Base-by-base conservation (phyloP, 2,329 filamentous ascomycete genomes). In the Madurella mycetomatis region DNA sequence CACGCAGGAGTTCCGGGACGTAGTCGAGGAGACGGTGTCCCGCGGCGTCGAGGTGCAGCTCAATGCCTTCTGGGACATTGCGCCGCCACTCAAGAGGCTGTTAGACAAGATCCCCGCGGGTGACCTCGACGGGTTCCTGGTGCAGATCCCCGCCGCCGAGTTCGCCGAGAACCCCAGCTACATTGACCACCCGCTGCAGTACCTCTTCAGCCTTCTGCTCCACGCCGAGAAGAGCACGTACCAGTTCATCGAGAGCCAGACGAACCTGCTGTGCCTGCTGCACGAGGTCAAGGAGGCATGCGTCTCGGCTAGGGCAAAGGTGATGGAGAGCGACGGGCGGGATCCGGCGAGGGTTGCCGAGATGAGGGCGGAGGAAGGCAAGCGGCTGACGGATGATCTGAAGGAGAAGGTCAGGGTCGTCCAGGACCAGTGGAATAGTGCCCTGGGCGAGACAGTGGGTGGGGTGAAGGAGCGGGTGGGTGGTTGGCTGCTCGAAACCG, bases 31-130 rank as follows among this genome's bases (percentile, higher is more conserved):
- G 62, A 94, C 94, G 52, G 92, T 96, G 18, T 84, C 85, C 17
- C 85, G 89, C 9, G 94, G 92, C 15, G 90, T 97, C 11, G 91
- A 96, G 68, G 83, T 90, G 52, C 94, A 97, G 71, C 80, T 96
- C 2, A 92, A 87, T 9, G 92, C 92, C 0, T 99, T 97, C 69
- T 99, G 94, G 94, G 94, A 99, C 67, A 95, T 97, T 64, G 92
- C 92, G 1, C 94, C 94, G 2, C 84, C 86, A 3, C 79, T 99
- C 0, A 79, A 87, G 25, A 80, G 85, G 15, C 76, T 97, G 45
- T 80, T 95, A 11, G 88, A 95, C 56, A 87, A 88, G 64, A 85
- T 96, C 18, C 92, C 91, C 0, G 68, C 72, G 1, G 54, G 37
- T n/a, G 72, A 78, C 42, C 70, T 84, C 11, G 69, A 71, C 9